Base-by-base conservation (phyloP, 2,329 filamentous ascomycete genomes). In the Fusarium luffae region DNA sequence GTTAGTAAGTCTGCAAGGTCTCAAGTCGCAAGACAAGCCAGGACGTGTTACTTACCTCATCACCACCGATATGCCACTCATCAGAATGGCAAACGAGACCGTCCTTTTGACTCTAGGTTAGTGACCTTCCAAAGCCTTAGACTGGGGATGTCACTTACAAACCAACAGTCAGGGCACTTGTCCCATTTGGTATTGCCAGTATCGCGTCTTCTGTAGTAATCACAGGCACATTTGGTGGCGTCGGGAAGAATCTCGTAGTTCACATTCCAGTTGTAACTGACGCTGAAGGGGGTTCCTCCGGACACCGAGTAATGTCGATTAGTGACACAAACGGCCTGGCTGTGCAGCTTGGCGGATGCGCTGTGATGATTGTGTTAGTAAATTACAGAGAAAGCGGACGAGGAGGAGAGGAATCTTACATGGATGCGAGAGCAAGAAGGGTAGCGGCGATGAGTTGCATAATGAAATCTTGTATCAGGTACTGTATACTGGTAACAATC, bases 51-150 rank as follows among this genome's bases (percentile, higher is more conserved):
- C 52, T 71, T 19, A 71, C 68, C 59, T 70, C 68, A 21, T 70
- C 68, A 37, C 68, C 68, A 12, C 68, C 68, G 43, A 71, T 70
- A 21, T 71, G 68, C 63, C 63, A 61, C n/a, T n/a, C 56, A 0
- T n/a, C 23, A 11, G 68, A 71, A 10, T 55, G 44, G 13, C 63
- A 70, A n/a, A 28, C 40, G 5, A 58, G 54, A 6, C 68, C 68
- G 10, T 70, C 68, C 68, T 70, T 14, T 34, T 18, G 5, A 11
- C 16, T 1, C 7, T 25, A 6, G 7, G 10, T 58, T 42, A 32
- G 21, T 12, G 1, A 4, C 13, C 12, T 4, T 7, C 18, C 21
- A 34, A 5, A 4, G 10, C 4, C 5, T 2, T 4, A 12, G 4
- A 0, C 4, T 3, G 11, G 5, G 11, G 5, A 13, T 2, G 1